Percentiles rank a stretch among this genome's conserved stretches.
These are phyloP conservation scores for Zymoseptoria passerinii DNA, from an alignment of 2,329 filamentous ascomycete species.

Conservation along the genomic window DNA sequence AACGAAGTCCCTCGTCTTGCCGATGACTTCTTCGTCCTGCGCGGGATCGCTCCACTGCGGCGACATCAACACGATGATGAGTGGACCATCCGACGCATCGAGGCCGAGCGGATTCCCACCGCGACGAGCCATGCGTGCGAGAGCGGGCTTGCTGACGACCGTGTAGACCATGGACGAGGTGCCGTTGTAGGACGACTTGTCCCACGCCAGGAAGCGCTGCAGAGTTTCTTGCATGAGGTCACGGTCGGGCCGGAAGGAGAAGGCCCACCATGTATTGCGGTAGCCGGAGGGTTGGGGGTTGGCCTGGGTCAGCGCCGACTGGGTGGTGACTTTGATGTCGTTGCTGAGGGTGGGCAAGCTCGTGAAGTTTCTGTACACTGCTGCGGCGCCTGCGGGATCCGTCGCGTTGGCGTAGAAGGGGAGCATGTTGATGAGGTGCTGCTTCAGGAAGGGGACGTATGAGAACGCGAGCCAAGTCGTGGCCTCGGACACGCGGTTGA, in stretches of 20 bases:
- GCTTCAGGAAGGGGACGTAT: neutral
- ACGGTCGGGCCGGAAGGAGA: neutral
- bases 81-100: neutral
- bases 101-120: neutral
- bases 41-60: neutral
- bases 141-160: neutral
- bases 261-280: neutral
- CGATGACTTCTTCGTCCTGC: neutral
- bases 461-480: neutral
- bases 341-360: neutral
- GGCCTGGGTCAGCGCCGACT: neutral
- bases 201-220: neutral
- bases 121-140: neutral
- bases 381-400: neutral
- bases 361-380: neutral
- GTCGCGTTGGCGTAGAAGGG: neutral
- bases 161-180: neutral
- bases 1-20: conserved; percentile 1
- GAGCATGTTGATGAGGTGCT: conserved; percentile 1
- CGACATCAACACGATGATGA: neutral
- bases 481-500: neutral
- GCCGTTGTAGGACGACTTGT: neutral
- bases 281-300: neutral
- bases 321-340: neutral
- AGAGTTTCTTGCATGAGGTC: neutral